A percentile compares a stretch with the other conserved stretches of the same genome.
Evolutionary conservation across 352 stramenopile species (phyloP).

Genomic region (Phytophthora palmivora): DNA sequence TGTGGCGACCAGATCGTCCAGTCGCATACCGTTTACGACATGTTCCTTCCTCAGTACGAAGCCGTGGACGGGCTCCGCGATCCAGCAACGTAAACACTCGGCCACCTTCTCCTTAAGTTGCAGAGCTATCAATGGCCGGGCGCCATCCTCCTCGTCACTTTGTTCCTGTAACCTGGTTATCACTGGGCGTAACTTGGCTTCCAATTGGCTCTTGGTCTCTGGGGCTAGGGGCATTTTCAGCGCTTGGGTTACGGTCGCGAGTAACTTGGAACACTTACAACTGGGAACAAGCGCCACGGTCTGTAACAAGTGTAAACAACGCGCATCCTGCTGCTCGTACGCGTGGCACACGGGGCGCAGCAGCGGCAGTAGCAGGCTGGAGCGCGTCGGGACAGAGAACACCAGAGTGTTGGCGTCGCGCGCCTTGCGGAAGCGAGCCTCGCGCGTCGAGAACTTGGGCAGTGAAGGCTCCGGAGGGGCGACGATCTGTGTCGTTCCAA

Average conservation of each 20-base stretch:
- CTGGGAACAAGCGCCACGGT: slow-evolving; percentile 67
- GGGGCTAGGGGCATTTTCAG: slow-evolving; percentile 54
- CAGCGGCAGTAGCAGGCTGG: slow-evolving; percentile 69
- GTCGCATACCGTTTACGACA: slow-evolving; percentile 61
- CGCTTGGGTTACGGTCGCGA: slow-evolving; percentile 52
- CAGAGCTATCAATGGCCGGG: slow-evolving; percentile 51
- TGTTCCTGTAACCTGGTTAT: slow-evolving; percentile 19
- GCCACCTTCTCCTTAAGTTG: slow-evolving; percentile 76
- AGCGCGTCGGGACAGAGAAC: slow-evolving; percentile 56
- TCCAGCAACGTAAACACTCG: slow-evolving; percentile 72
- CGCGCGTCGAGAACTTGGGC: slow-evolving; percentile 59
- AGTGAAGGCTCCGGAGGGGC: slow-evolving; percentile 29
- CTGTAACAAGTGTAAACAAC: slow-evolving; percentile 79
- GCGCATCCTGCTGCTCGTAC: slow-evolving; percentile 70
- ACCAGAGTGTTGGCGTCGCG: slow-evolving; percentile 62
- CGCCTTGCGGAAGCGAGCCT: slow-evolving; percentile 60
- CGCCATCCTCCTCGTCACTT: slow-evolving; percentile 7
- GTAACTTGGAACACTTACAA: slow-evolving; percentile 58
- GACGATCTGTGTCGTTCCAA: slow-evolving; percentile 11
- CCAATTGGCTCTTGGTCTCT: slow-evolving; percentile 41
- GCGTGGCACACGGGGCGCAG: slow-evolving; percentile 46
- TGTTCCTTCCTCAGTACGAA: slow-evolving; percentile 75
- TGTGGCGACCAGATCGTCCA: slow-evolving; percentile 76
- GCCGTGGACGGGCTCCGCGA: slow-evolving; percentile 72
- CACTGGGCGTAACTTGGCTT: slow-evolving; percentile 39